phyloP scores from a whole-genome alignment of 164 flowering plant genomes.

The Vitis amurensis region DNA sequence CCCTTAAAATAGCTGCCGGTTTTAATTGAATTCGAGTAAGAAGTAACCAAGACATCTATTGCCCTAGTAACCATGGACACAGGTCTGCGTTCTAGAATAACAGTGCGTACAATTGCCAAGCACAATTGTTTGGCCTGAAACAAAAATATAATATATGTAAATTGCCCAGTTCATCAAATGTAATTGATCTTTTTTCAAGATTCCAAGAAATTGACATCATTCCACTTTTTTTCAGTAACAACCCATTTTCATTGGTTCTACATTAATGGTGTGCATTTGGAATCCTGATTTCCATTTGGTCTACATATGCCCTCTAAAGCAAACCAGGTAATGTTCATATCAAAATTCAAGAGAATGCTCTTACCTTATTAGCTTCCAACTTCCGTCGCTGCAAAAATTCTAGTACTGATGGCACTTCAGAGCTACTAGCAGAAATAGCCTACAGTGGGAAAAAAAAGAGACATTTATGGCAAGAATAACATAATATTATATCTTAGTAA shows the following conservation, averaged over 20 bases:
- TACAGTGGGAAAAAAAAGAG: slow-evolving; percentile 30
- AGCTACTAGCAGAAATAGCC: slow-evolving; percentile 96
- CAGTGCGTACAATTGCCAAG: slow-evolving; percentile 55
- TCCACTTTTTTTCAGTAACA: too few relatives aligned
- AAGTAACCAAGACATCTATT: slow-evolving; percentile 62
- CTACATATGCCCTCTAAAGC: too few relatives aligned
- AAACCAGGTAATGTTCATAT: too few relatives aligned
- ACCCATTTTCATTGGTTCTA: too few relatives aligned
- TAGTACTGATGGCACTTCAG: slow-evolving; percentile 73
- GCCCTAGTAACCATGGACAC: slow-evolving; percentile 68
- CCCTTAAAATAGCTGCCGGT: slow-evolving; percentile 49
- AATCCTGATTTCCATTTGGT: too few relatives aligned
- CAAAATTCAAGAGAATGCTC: too few relatives aligned
- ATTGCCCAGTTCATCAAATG: too few relatives aligned
- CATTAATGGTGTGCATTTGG: too few relatives aligned
- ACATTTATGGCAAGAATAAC: neutral
- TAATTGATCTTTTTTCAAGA: too few relatives aligned
- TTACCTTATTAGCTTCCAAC: slow-evolving; percentile 75
- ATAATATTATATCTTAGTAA: neutral
- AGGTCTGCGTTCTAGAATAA: slow-evolving; percentile 84
- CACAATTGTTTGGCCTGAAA: slow-evolving; percentile 86
- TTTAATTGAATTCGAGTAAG: slow-evolving; percentile 62
- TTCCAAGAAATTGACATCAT: too few relatives aligned
- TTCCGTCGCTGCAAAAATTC: slow-evolving; percentile 91
- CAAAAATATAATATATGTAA: slow-evolving; percentile 7